Conservation (phyloP, 306 rosid genomes). For the Inga laurina region DNA sequence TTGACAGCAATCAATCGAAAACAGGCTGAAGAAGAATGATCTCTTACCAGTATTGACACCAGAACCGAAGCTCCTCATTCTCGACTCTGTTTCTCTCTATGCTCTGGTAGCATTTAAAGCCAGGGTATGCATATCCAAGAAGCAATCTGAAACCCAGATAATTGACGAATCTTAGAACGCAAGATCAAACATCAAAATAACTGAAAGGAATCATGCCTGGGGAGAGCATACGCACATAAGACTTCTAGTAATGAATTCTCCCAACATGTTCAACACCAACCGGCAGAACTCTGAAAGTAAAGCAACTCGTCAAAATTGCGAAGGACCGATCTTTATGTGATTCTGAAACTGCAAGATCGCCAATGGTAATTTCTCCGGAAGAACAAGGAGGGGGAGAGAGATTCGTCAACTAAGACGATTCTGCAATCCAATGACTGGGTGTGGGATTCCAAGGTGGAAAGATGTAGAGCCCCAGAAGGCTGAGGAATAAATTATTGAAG, state of each 20-base stretch:
- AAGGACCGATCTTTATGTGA: background rate
- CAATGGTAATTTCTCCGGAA: background rate
- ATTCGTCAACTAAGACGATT: background rate
- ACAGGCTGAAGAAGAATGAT: background rate
- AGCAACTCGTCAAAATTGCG: background rate
- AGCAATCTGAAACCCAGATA: conserved; percentile 52
- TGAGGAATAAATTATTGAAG: conserved; percentile 1
- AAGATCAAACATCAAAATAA: background rate
- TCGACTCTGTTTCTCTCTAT: conserved; percentile 64
- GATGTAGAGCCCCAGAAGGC: conserved; percentile 25
- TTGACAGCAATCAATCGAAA: conserved; percentile 9
- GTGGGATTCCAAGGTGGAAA: conserved; percentile 28
- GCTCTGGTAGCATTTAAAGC: conserved; percentile 77
- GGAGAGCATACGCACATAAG: conserved; percentile 62
- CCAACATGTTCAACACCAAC: conserved; percentile 58
- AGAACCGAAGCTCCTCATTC: conserved; percentile 79
- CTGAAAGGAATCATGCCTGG: background rate
- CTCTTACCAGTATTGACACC: conserved; percentile 92
- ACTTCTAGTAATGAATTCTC: conserved; percentile 65
- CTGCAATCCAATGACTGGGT: background rate
- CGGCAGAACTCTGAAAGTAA: conserved; percentile 31
- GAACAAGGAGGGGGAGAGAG: background rate
- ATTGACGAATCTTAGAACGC: background rate
- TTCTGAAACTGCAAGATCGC: background rate
- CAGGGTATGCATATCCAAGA: conserved; percentile 94